These are phyloP conservation scores for Mortierella sp. DNA, from an alignment of 371 early-diverging fungal species.

Conservation along the genomic window DNA sequence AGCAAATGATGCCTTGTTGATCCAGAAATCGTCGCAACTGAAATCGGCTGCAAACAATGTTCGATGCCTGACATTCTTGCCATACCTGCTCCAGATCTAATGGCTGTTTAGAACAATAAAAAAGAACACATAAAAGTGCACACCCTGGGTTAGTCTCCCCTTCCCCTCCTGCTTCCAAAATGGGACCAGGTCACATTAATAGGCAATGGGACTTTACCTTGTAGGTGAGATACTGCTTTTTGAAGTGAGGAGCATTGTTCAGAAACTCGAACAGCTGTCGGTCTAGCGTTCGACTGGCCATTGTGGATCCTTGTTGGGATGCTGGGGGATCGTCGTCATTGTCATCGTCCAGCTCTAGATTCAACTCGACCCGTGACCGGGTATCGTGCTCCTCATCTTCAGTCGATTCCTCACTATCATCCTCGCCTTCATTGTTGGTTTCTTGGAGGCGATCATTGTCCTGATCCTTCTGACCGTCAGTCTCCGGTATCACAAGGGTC, in stretches of 20 bases:
- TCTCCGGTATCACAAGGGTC: no score
- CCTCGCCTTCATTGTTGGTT: no score
- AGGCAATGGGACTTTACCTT: no score
- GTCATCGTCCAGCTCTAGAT: slow-evolving; percentile 56
- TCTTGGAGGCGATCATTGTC: no score
- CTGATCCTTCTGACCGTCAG: no score
- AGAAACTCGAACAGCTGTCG: slow-evolving; percentile 31
- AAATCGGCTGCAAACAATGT: slow-evolving; percentile 24
- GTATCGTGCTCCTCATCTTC: background rate
- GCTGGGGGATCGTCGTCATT: slow-evolving; percentile 37
- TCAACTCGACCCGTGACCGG: background rate
- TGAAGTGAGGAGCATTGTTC: slow-evolving; percentile 21
- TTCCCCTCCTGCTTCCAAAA: no score
- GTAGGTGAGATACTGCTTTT: slow-evolving; percentile 27
- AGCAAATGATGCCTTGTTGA: slow-evolving; percentile 33
- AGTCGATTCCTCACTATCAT: background rate
- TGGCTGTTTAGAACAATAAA: slow-evolving; percentile 19
- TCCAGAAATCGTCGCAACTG: slow-evolving; percentile 40
- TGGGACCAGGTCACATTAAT: no score
- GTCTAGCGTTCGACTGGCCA: slow-evolving; percentile 8
- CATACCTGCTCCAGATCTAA: slow-evolving; percentile 41
- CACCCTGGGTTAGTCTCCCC: no score
- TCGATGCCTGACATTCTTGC: slow-evolving; percentile 30
- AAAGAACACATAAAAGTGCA: background rate
- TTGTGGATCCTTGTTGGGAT: slow-evolving; percentile 44